A percentile compares a stretch with the other conserved stretches of the same genome.
Evolutionary conservation across 768 basidiomycete genomes (phyloP).

Genomic region (Auricularia sp.): DNA sequence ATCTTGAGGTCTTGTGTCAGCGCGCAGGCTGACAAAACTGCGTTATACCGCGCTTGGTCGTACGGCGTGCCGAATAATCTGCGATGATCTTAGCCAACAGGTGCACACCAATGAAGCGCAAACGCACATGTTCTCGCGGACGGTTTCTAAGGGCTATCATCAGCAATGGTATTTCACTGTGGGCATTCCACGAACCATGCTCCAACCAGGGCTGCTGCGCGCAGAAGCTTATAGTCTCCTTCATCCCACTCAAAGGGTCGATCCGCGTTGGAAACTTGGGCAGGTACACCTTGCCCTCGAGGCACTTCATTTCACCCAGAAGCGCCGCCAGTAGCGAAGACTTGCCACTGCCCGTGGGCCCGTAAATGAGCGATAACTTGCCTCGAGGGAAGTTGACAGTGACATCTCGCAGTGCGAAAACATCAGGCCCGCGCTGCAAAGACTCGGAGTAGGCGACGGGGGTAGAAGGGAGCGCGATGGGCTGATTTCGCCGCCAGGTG

Average conservation of each 20-base stretch:
- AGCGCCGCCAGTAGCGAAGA: neutral
- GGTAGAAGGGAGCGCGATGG: neutral
- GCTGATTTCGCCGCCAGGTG: neutral
- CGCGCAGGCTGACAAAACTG: conserved; percentile 66
- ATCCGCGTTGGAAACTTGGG: neutral
- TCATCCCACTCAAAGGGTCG: neutral
- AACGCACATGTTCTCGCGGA: conserved; percentile 57
- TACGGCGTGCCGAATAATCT: conserved; percentile 43
- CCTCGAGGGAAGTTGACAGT: conserved; percentile 48
- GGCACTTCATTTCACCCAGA: neutral
- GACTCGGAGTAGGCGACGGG: neutral
- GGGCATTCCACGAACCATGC: neutral
- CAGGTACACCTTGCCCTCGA: neutral
- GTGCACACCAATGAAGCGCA: no score
- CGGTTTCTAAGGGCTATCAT: conserved; percentile 45
- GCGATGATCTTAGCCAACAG: no score
- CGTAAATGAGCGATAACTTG: conserved; percentile 47
- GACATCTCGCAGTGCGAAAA: conserved; percentile 48
- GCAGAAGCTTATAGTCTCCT: neutral
- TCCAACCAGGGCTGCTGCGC: neutral
- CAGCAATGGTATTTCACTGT: no score
- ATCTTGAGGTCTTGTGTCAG: conserved; percentile 57
- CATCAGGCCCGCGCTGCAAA: conserved; percentile 17
- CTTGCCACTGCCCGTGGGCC: conserved; percentile 63
- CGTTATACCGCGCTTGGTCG: conserved; percentile 50